Evolutionary conservation across 441 rosid species (phyloP).

Genomic region (Populus tomentosa): DNA sequence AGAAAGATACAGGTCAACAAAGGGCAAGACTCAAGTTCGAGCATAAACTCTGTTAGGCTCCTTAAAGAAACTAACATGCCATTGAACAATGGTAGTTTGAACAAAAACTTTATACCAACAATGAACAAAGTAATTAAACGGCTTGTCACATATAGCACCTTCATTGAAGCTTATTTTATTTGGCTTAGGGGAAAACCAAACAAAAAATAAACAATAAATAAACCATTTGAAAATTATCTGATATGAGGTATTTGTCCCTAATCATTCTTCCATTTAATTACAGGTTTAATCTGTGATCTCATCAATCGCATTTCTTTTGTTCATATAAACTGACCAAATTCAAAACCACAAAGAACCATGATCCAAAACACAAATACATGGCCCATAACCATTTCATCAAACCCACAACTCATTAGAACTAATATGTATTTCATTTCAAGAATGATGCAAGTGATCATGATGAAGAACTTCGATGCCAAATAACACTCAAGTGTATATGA

Average conservation of each 20-base stretch:
- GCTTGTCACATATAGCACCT: not conserved
- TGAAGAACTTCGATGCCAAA: not conserved
- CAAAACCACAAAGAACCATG: not conserved
- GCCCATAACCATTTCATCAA: not conserved
- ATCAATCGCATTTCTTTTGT: not conserved
- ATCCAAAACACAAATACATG: conserved; percentile 2
- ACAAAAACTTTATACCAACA: not conserved
- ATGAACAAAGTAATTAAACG: not conserved
- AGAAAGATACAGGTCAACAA: not conserved
- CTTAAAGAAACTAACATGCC: not conserved
- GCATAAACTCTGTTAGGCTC: not conserved
- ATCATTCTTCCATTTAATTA: not conserved
- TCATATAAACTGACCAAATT: not conserved
- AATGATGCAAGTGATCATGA: not conserved
- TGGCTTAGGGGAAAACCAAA: not conserved
- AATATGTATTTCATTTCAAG: not conserved
- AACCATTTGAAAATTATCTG: not conserved
- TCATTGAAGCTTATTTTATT: not conserved
- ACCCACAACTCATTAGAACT: not conserved
- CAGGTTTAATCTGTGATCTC: not conserved
- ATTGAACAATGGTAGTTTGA: not conserved
- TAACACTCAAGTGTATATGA: not conserved
- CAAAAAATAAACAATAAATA: not conserved
- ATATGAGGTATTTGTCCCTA: not conserved
- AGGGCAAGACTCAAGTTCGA: not conserved